These are phyloP conservation scores for Colletotrichum sp. DNA, from an alignment of 2,329 filamentous ascomycete species.

Conservation along the genomic window DNA sequence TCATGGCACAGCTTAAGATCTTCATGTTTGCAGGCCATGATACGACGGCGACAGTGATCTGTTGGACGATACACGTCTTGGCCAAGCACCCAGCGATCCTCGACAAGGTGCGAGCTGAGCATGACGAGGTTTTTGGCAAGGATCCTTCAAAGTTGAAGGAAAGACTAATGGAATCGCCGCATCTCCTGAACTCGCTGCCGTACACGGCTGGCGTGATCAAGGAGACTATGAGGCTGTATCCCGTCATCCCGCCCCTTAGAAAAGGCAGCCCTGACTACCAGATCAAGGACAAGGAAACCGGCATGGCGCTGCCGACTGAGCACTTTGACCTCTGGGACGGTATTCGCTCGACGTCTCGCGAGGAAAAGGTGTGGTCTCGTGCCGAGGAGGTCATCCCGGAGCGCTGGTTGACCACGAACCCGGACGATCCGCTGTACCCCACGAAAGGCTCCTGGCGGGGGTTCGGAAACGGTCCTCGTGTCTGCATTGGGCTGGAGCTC, in stretches of 20 bases:
- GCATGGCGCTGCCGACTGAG: constrained; percentile 39
- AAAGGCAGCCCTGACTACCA: constrained; percentile 32
- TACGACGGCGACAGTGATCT: constrained; percentile 38
- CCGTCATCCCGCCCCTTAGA: constrained; percentile 48
- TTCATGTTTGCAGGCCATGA: constrained; percentile 44
- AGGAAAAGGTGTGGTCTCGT: constrained; percentile 38
- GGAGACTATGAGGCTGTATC: constrained; percentile 57
- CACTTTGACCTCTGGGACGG: constrained; percentile 27
- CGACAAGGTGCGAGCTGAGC: constrained; percentile 30
- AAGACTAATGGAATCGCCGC: constrained; percentile 41
- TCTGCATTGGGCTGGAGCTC: constrained; percentile 61
- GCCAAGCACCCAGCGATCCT: constrained; percentile 27
- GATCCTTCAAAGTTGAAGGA: constrained; percentile 34
- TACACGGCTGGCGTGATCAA: constrained; percentile 61
- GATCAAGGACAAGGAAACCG: constrained; percentile 37
- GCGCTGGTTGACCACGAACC: constrained; percentile 37
- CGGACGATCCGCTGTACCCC: constrained; percentile 12
- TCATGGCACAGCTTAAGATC: constrained; percentile 37
- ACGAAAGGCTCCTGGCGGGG: constrained; percentile 50
- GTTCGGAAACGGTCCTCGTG: constrained; percentile 57
- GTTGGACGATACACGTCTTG: constrained; percentile 30
- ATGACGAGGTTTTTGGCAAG: constrained; percentile 28
- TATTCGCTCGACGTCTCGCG: constrained; percentile 27
- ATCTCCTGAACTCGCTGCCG: constrained; percentile 51
- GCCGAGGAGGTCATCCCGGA: constrained; percentile 45